Conservation (phyloP, 2,329 filamentous ascomycete genomes). For the Paraphoma sp. region DNA sequence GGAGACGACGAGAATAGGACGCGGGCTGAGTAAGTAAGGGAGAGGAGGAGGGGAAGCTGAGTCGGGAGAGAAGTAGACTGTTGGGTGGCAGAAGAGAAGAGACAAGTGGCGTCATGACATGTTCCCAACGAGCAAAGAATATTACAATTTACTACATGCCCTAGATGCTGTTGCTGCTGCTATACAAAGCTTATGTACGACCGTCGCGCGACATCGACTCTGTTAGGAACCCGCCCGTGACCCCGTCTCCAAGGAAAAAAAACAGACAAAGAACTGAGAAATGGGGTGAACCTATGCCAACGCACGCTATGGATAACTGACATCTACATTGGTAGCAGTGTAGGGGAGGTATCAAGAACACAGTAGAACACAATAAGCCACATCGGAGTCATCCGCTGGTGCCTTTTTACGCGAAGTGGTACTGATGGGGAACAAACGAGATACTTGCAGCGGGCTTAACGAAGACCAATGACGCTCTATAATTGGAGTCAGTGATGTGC, state of each 20-base stretch:
- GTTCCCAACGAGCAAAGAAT: slow-evolving; percentile 4
- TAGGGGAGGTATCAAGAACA: slow-evolving; percentile 38
- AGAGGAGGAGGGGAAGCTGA: background rate
- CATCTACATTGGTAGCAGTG: slow-evolving; percentile 23
- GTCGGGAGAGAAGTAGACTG: too few species aligned
- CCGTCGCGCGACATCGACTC: background rate
- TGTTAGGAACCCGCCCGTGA: background rate
- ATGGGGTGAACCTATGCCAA: slow-evolving; percentile 1
- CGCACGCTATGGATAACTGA: slow-evolving; percentile 27
- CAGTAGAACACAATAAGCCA: slow-evolving; percentile 10
- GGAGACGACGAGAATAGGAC: background rate
- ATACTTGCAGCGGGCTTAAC: slow-evolving; percentile 53
- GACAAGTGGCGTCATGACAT: too few species aligned
- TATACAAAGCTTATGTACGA: slow-evolving; percentile 22
- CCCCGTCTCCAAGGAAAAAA: background rate
- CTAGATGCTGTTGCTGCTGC: slow-evolving; percentile 6
- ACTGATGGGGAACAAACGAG: slow-evolving; percentile 20
- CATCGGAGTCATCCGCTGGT: background rate
- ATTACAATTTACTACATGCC: slow-evolving; percentile 22
- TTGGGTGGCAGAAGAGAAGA: too few species aligned
- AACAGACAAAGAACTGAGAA: background rate
- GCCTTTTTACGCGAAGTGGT: slow-evolving; percentile 6
- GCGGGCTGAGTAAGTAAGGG: background rate
- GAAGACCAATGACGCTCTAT: slow-evolving; percentile 83
- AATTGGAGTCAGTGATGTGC: slow-evolving; percentile 16